Evolutionary conservation across 1,139 yeast genomes (phyloP), one percentile per base, ranked within the genome.

Genomic region (Suhomyces coccinellae): DNA sequence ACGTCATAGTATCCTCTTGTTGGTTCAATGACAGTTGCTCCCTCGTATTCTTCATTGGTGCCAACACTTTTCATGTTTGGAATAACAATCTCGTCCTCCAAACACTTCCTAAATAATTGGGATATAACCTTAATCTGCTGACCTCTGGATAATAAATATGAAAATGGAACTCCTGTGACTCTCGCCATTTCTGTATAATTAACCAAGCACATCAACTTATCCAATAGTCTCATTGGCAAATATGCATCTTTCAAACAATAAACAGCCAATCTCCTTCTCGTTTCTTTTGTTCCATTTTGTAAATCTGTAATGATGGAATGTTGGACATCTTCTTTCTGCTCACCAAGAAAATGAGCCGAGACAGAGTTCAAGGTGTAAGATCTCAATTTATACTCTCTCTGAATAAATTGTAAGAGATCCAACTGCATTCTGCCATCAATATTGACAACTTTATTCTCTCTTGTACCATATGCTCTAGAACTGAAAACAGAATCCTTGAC

Each of bases 171-270:
- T 51, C 99, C 99, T 0, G 99, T 93, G 33, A 95, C 99, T 71
- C 99, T 86, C 0, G 99, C 97, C 99, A 95, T 95, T 69, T 95
- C 99, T 0, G 98, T 91, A 65, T 95, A 93, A 58, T 95, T 95
- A 49, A 95, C 96, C 51, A 95, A 73, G 58, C 97, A 91, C 99
- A 95, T 95, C 43, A 95, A 75, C 58, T 91, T 95, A 55, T 91
- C 97, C 60, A 93, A 68, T 33, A 95, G 73, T 52, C 99, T 71
- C 58, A 93, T 63, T 0, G 99, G 99, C 39, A 95, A 72, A 60
- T 86, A 91, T 0, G 99, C 97, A 73, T 95, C 99, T 59, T 95
- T 95, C 58, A 95, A 73, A 76, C 99, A 95, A 65, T 95, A 95
- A 6, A 93, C 98, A 0, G 99, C 99, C 57, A 95, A 73, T 51